Percentiles rank a stretch among this genome's conserved stretches.
phyloP scores from a whole-genome alignment of 768 basidiomycete species.

The Tricholoma matsutake region DNA sequence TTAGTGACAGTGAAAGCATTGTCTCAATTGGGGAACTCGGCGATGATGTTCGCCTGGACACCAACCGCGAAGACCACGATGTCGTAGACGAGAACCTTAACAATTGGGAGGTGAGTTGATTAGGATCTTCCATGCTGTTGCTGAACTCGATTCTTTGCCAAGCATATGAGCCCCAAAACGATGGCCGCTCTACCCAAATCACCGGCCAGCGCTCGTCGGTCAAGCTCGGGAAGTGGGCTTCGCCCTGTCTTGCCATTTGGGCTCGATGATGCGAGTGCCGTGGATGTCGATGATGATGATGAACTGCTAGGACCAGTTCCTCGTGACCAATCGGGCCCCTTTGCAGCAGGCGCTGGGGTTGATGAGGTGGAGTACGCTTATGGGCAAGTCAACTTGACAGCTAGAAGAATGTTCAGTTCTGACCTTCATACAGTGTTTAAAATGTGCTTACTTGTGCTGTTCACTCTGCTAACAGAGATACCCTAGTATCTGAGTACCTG shows the following conservation, averaged over 20 bases:
- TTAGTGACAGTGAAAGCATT: constrained; percentile 94
- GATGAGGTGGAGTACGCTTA: constrained; percentile 91
- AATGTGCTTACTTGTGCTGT: neutral
- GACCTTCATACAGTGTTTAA: constrained; percentile 4
- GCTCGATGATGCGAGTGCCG: constrained; percentile 70
- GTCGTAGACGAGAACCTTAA: constrained; percentile 79
- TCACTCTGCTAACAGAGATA: neutral
- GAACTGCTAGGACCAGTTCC: constrained; percentile 78
- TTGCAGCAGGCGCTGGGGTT: constrained; percentile 77
- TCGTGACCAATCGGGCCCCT: constrained; percentile 68
- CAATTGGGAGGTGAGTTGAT: constrained; percentile 84
- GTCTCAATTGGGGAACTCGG: constrained; percentile 87
- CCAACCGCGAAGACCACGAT: constrained; percentile 60
- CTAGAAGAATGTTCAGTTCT: neutral
- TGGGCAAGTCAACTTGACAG: constrained; percentile 49
- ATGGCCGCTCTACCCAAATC: constrained; percentile 93
- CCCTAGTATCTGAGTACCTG: too few species aligned
- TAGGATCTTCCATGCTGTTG: constrained; percentile 1
- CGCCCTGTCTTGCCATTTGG: constrained; percentile 76
- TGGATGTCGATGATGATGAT: constrained; percentile 71
- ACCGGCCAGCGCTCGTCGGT: constrained; percentile 76
- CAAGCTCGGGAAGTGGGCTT: constrained; percentile 80
- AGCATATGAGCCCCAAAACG: constrained; percentile 97
- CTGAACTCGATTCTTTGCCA: constrained; percentile 8
- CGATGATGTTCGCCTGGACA: constrained; percentile 68